phyloP scores from a whole-genome alignment of 805 yeast genomes.

The Torulaspora indica region DNA sequence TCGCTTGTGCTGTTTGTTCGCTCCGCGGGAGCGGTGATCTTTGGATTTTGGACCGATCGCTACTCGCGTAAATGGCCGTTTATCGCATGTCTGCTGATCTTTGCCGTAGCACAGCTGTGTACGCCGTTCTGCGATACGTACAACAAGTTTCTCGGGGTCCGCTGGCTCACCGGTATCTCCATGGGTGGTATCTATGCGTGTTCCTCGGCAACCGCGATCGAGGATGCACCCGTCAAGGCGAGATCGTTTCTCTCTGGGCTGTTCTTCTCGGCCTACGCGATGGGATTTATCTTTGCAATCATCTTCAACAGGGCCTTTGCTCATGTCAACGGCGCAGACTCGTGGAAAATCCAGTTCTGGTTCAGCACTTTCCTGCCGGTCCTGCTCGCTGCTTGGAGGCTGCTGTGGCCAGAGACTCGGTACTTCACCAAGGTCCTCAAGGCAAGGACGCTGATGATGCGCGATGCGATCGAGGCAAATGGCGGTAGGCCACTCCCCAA shows the following conservation, averaged over 20 bases:
- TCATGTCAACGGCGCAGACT: slow-evolving; percentile 40
- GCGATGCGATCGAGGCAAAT: slow-evolving; percentile 21
- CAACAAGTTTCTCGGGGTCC: slow-evolving; percentile 52
- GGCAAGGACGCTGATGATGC: slow-evolving; percentile 21
- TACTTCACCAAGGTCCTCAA: slow-evolving; percentile 39
- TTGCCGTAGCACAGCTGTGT: slow-evolving; percentile 56
- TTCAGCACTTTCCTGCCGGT: slow-evolving; percentile 66
- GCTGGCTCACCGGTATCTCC: slow-evolving; percentile 62
- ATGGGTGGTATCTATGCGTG: slow-evolving; percentile 72
- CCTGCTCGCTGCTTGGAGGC: slow-evolving; percentile 54
- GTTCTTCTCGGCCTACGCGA: slow-evolving; percentile 54
- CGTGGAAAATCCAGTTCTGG: slow-evolving; percentile 74
- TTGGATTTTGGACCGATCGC: slow-evolving; percentile 58
- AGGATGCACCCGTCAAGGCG: slow-evolving; percentile 55
- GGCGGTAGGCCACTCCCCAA: slow-evolving; percentile 24
- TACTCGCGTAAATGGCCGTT: slow-evolving; percentile 69
- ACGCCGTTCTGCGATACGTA: slow-evolving; percentile 61
- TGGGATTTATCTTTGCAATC: slow-evolving; percentile 63
- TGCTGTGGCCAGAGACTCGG: slow-evolving; percentile 56
- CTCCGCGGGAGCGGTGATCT: slow-evolving; percentile 63
- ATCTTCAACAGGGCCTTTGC: slow-evolving; percentile 61
- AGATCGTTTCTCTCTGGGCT: slow-evolving; percentile 61
- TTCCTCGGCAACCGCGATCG: slow-evolving; percentile 61
- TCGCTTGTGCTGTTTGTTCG: slow-evolving; percentile 68
- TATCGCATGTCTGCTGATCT: slow-evolving; percentile 46